Percentiles rank a stretch among this genome's conserved stretches.
These are phyloP conservation scores for Heliosperma pusillum DNA, from an alignment of 148 eudicot species.

Conservation along the genomic window DNA sequence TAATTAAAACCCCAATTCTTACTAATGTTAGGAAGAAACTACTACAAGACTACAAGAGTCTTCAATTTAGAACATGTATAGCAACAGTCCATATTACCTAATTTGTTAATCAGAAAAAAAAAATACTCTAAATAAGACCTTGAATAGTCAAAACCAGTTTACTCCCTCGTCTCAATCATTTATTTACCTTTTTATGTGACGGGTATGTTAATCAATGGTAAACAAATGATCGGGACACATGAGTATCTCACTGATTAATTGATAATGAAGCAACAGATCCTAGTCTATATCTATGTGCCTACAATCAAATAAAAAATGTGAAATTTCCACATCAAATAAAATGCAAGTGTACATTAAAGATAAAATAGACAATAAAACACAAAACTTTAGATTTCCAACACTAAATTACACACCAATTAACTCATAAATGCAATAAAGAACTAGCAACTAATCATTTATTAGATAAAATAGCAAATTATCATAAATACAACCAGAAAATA, in stretches of 20 bases:
- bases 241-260: not conserved
- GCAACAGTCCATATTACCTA: too few relatives aligned
- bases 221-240: too few relatives aligned
- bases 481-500: constrained; percentile 22
- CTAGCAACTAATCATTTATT: constrained; percentile 10
- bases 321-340: too few relatives aligned
- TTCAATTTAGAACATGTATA: too few relatives aligned
- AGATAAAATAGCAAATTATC: constrained; percentile 13
- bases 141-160: constrained; percentile 27
- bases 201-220: too few relatives aligned
- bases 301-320: constrained; percentile 15
- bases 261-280: constrained; percentile 24
- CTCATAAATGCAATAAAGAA: constrained; percentile 22
- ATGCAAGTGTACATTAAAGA: constrained; percentile 3
- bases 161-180: too few relatives aligned
- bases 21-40: not conserved
- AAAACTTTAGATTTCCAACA: constrained; percentile 1
- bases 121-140: constrained; percentile 8
- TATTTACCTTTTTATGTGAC: too few relatives aligned
- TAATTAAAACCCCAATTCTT: constrained; percentile 4
- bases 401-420: constrained; percentile 18
- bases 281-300: constrained; percentile 1
- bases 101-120: constrained; percentile 6
- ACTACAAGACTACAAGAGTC: too few relatives aligned
- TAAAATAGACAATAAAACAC: not conserved